Evolutionary conservation across 106 monocot species (phyloP).

Genomic region (Platanthera guangdongensis): DNA sequence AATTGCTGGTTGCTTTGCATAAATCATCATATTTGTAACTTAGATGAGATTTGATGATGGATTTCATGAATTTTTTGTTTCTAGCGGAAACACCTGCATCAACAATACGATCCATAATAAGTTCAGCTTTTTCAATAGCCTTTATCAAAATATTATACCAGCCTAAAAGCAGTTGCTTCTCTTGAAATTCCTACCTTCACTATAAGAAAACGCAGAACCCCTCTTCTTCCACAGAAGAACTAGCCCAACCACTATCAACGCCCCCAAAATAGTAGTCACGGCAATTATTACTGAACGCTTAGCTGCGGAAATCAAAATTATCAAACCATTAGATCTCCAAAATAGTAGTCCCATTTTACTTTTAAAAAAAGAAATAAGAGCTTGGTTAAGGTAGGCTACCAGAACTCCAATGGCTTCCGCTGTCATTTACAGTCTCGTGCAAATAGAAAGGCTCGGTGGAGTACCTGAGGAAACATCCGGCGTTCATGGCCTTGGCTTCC

Average conservation of each 20-base stretch:
- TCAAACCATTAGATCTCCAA: neutral
- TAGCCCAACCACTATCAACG: slow-evolving; percentile 13
- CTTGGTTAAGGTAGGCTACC: neutral
- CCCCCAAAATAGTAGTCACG: slow-evolving; percentile 15
- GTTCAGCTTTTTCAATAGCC: neutral
- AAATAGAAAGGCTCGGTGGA: slow-evolving; percentile 48
- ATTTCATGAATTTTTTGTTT: slow-evolving; percentile 23
- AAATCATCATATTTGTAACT: slow-evolving; percentile 57
- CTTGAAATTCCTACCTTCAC: slow-evolving; percentile 17
- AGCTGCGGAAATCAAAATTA: slow-evolving; percentile 10
- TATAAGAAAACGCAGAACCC: slow-evolving; percentile 8
- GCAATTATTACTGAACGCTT: slow-evolving; percentile 10
- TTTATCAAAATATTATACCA: neutral
- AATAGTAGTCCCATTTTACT: neutral
- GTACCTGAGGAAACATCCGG: slow-evolving; percentile 64
- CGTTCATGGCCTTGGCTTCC: slow-evolving; percentile 50
- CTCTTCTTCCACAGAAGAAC: slow-evolving; percentile 25
- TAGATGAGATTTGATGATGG: slow-evolving; percentile 34
- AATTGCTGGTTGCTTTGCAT: slow-evolving; percentile 45
- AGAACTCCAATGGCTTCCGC: neutral
- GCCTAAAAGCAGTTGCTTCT: neutral
- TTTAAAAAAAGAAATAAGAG: neutral
- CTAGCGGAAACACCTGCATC: slow-evolving; percentile 22
- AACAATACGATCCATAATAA: slow-evolving; percentile 1
- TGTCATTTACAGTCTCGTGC: neutral